Evolutionary conservation across 169 alveolate species (phyloP), one percentile per base, ranked within the genome.

Genomic region (Theileria parva): DNA sequence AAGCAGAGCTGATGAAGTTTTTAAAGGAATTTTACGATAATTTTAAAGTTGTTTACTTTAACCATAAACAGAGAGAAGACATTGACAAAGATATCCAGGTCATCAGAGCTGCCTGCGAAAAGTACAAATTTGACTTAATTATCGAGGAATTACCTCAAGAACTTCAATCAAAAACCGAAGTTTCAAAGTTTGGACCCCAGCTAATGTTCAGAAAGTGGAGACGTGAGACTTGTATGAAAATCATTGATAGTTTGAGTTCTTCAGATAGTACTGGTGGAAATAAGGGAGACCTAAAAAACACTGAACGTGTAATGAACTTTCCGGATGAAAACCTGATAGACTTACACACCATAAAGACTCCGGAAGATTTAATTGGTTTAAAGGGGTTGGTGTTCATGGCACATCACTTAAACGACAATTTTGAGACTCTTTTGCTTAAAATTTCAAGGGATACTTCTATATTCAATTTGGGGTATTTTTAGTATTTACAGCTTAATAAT

Each of bases 341-440:
- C 15, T 44, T 44, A 13, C 53, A 44, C 2, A 44, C 53, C 17
- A 13, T 44, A 11, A 44, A 44, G 53, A 44, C 17, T 8, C 53
- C 53, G 8, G 53, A 44, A 44, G 53, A 59, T 25, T 59, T 59
- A 59, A 59, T 21, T 6, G 44, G 44, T 27, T 23, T 44, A 5
- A 65, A 64, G 23, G 90, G 87, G 4, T 8, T 77, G 21, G 85
- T 84, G 8, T 61, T 84, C 65, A 19, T 78, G 77, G 90, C 64
- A 11, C 90, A 84, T 30, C 68, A 61, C 68, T 44, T 74, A 27
- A 55, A 84, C 21, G 90, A 84, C 64, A 77, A 68, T 34, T 75
- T 84, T 32, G 90, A 84, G 27, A 84, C 90, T 0, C 51, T 84
- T 19, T 21, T 84, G 17, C 81, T 77, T 30, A 84, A 84, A 39